Base-by-base conservation (phyloP, 225 moss, liverwort and hornwort species). In the Pleurozium schreberi region DNA sequence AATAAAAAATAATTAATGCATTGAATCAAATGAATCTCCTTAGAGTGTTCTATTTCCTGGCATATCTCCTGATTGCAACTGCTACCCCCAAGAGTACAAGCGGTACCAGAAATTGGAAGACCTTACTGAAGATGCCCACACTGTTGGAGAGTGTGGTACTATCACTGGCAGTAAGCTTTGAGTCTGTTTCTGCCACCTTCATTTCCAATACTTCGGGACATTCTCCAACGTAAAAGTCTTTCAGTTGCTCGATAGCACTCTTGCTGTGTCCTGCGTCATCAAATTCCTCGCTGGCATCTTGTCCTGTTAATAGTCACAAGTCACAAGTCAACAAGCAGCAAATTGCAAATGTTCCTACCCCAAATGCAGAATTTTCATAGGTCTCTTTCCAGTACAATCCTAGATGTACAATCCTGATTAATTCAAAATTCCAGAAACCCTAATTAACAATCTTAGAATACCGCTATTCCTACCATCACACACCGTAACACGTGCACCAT, bases 181-280 rank as follows among this genome's bases (percentile, higher is more conserved):
- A 25, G 36, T 67, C 89, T 14, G 86, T 60, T 38, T 68, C 64
- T 52, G 63, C 50, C 67, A 69, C 69, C 64, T 91, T 91, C 62
- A 10, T 76, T 42, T 84, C 89, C 79, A 86, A 81, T 14, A 90
- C 83, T 80, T 90, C 91, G 10, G 92, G 89, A 81, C 94, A 94
- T 64, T 96, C 94, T 38, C 97, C 97, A 52, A 96, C 89, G 84
- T 92, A 93, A 55, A 94, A 97, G 36, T 93, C 91, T 53, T 93
- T 91, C 92, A 97, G 89, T 89, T 96, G 93, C 59, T 90, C 94
- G 58, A 91, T 92, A 42, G 97, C 97, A 88, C 92, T 93, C 64
- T 88, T 90, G 83, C 96, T 96, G 91, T 97, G 97, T 11, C 94
- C 97, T 30, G 92, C 93, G 57, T 97, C 97, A n/a, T 97, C 96